Evolutionary conservation across 805 yeast genomes (phyloP).

Genomic region (Candida namnaoensis): DNA sequence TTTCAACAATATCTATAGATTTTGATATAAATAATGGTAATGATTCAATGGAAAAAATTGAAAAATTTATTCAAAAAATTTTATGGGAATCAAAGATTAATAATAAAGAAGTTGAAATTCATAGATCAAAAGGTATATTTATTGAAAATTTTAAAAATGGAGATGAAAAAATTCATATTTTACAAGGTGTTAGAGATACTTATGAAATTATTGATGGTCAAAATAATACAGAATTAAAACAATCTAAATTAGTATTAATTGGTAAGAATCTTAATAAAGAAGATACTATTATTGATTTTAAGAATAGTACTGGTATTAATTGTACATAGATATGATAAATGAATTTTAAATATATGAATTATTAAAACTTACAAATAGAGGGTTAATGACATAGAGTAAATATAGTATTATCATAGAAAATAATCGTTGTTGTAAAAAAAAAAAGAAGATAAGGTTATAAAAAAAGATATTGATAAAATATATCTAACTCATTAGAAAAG

Average conservation of each 20-base stretch:
- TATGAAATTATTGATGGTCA: constrained; percentile 61
- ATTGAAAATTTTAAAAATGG: constrained; percentile 22
- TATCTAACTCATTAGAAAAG: too few species aligned
- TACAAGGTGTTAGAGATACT: constrained; percentile 92
- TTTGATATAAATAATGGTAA: constrained; percentile 25
- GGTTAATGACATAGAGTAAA: too few species aligned
- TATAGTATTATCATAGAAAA: too few species aligned
- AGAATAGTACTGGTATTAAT: constrained; percentile 8
- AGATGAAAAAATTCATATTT: constrained; percentile 38
- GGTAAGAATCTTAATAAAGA: constrained; percentile 50
- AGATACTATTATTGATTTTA: constrained; percentile 25
- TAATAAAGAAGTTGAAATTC: constrained; percentile 51
- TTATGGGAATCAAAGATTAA: constrained; percentile 62
- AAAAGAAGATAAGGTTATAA: too few species aligned
- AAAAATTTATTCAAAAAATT: constrained; percentile 56
- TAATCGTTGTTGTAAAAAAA: too few species aligned
- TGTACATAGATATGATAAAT: not conserved
- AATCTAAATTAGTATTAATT: constrained; percentile 62
- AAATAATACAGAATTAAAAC: constrained; percentile 23
- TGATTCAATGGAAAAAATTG: constrained; percentile 32
- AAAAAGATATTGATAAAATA: too few species aligned
- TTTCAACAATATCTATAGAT: constrained; percentile 42
- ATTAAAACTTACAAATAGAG: too few species aligned
- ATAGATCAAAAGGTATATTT: constrained; percentile 73
- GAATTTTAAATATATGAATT: too few species aligned